phyloP scores from a whole-genome alignment of 306 rosid species.

The Inga leiocalycina region DNA sequence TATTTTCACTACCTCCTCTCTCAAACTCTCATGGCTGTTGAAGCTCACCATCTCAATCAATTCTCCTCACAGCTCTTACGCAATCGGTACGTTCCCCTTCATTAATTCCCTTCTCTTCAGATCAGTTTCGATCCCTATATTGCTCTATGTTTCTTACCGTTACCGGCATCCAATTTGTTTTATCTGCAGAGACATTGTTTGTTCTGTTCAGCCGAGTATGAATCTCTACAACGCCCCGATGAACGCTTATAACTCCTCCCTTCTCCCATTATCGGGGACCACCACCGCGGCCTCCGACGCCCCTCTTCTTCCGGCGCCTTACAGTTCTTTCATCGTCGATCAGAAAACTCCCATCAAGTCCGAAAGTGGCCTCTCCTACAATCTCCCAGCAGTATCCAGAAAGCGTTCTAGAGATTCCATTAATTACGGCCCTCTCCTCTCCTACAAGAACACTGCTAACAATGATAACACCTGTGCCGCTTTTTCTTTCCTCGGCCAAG shows the following conservation, averaged over 20 bases:
- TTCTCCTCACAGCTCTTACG: slow-evolving; percentile 61
- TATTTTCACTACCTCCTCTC: not conserved
- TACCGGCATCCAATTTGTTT: not conserved
- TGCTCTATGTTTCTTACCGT: not conserved
- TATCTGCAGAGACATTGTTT: slow-evolving; percentile 59
- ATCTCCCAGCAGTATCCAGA: slow-evolving; percentile 37
- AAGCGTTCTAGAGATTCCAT: slow-evolving; percentile 67
- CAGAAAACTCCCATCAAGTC: slow-evolving; percentile 58
- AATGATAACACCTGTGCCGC: slow-evolving; percentile 43
- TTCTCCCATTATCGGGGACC: slow-evolving; percentile 53
- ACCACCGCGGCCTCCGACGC: slow-evolving; percentile 38
- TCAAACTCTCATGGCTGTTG: slow-evolving; percentile 68
- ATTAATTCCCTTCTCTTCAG: not conserved
- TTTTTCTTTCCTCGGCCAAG: slow-evolving; percentile 71
- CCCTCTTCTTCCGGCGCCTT: slow-evolving; percentile 44
- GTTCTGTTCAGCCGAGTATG: slow-evolving; percentile 44
- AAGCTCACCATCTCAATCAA: slow-evolving; percentile 76
- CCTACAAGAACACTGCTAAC: slow-evolving; percentile 22
- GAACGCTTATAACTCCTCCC: slow-evolving; percentile 41
- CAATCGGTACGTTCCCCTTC: slow-evolving; percentile 51
- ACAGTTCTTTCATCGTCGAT: slow-evolving; percentile 48
- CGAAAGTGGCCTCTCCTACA: slow-evolving; percentile 69
- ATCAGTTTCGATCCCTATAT: not conserved
- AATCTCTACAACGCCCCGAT: slow-evolving; percentile 44
- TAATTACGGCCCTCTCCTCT: slow-evolving; percentile 18